These are phyloP conservation scores for Wickerhamomyces sydowiorum DNA, from an alignment of 805 yeast species.

Conservation along the genomic window DNA sequence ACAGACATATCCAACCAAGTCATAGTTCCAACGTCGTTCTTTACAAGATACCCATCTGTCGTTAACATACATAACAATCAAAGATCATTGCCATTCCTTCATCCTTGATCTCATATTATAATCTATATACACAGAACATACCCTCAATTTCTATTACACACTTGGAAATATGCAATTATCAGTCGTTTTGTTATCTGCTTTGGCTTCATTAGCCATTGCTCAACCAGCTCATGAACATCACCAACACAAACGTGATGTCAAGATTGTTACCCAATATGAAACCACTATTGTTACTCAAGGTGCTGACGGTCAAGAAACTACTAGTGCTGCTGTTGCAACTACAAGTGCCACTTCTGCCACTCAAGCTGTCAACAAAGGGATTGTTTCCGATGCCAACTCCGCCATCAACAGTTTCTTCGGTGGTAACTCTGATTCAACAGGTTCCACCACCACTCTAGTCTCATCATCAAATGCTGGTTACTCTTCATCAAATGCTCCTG, in stretches of 20 bases:
- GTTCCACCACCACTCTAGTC: neutral
- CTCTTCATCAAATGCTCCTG: conserved; percentile 10
- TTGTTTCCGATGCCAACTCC: neutral
- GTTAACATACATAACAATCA: neutral
- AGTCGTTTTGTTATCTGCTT: neutral
- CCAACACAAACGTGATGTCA: neutral
- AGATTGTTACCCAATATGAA: neutral
- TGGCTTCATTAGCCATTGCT: neutral
- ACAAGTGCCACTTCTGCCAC: neutral
- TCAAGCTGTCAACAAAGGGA: neutral
- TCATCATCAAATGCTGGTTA: conserved; percentile 1
- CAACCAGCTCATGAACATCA: neutral
- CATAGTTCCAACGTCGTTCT: neutral
- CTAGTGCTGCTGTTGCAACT: neutral
- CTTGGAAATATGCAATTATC: neutral
- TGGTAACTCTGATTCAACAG: neutral
- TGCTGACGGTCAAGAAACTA: too few relatives aligned
- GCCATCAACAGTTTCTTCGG: neutral
- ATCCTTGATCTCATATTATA: neutral
- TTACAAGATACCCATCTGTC: neutral
- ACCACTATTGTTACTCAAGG: neutral
- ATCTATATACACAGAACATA: neutral
- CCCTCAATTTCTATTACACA: neutral
- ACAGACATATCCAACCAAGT: neutral
- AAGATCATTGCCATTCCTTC: neutral